Evolutionary conservation across 257 asterid species (phyloP).

Genomic region (Marsdenia floribunda): DNA sequence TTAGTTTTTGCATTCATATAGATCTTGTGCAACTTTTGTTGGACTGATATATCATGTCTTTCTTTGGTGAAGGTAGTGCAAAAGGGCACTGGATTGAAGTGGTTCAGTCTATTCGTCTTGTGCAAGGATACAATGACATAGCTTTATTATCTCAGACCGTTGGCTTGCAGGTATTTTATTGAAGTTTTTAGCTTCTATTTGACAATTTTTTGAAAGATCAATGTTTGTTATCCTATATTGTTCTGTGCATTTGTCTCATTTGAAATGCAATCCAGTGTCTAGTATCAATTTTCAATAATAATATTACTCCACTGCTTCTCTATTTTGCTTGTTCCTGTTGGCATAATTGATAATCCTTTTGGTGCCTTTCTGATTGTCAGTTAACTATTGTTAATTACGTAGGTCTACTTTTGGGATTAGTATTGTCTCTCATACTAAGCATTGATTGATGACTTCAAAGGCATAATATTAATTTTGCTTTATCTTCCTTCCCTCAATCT

Average conservation of each 20-base stretch:
- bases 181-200: conserved; percentile 6
- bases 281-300: not conserved
- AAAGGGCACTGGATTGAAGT: conserved; percentile 83
- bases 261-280: not conserved
- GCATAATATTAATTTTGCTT: not conserved
- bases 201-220: conserved; percentile 8
- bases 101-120: conserved; percentile 55
- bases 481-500: not conserved
- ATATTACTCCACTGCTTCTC: not conserved
- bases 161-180: conserved; percentile 76
- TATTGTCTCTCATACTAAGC: not conserved
- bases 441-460: not conserved
- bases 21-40: not conserved
- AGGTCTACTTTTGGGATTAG: not conserved
- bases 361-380: not conserved
- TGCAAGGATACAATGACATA: conserved; percentile 72
- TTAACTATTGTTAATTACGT: not conserved
- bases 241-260: not conserved
- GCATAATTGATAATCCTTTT: not conserved
- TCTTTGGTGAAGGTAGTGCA: conserved; percentile 51
- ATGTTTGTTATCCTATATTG: not conserved
- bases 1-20: not conserved
- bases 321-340: not conserved
- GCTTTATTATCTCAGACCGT: conserved; percentile 68
- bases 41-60: conserved; percentile 6